Evolutionary conservation across 495 filamentous ascomycete species (phyloP), one percentile per base, ranked within the genome.

Genomic region (Aspergillus ellipticus): DNA sequence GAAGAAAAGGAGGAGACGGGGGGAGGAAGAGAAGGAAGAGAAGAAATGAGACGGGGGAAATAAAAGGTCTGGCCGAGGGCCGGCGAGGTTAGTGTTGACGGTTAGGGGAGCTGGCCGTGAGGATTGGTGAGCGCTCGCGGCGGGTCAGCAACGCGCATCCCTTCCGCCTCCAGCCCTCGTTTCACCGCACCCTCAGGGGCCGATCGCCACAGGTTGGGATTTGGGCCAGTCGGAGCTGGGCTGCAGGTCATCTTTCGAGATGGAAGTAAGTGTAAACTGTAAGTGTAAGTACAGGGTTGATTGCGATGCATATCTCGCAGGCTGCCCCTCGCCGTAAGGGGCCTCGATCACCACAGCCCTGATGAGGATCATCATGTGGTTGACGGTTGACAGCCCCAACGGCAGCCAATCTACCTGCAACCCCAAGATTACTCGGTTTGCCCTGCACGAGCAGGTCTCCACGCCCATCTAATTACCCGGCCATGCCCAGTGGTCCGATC

Each of bases 81-180:
- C 10, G 4, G 35, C 13, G 4, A 17, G 37, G 3, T 41, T 17
- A 17, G 11, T 41, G 37, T n/a, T n/a, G n/a, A n/a, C n/a, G n/a
- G n/a, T n/a, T n/a, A n/a, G 10, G 11, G 3, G 37, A 45, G 19
- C 6, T 45, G 10, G 22, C 8, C 4, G 22, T 21, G 17, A 45
- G 21, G 42, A n/a, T 13, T 22, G 42, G 42, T 46, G 51, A 45
- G n/a, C 19, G 11, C 13, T 16, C n/a, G 2, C 11, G 29, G 49
- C 54, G 55, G 47, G 55, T 60, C 51, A 37, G 49, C 45, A 48
- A 48, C 58, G 62, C 62, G 53, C 55, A 65, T 65, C 62, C 56
- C 48, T 65, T 55, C 62, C 62, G 54, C 55, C 45, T 59, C 39
- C 46, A 51, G 22, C 45, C 19, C 45, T 29, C 45, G 22, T 28